Evolutionary conservation across 192 early-diverging fungal genomes (phyloP).

Genomic region (Chytriomyces sp.): DNA sequence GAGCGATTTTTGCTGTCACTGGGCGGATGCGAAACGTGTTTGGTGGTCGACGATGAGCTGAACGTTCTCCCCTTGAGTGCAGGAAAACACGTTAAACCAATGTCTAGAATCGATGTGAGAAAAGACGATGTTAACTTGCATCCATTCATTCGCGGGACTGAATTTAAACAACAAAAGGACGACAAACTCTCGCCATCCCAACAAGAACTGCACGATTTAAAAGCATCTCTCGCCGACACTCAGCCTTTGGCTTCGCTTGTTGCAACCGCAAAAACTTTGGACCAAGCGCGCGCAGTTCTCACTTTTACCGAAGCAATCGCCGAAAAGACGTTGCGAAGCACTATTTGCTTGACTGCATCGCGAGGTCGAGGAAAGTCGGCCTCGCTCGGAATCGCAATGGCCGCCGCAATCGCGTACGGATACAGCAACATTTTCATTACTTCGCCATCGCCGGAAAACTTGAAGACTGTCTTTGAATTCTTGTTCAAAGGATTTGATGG

Average conservation of each 20-base stretch:
- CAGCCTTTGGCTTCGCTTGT: conserved; percentile 90
- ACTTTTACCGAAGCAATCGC: conserved; percentile 96
- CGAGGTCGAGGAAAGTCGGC: conserved; percentile 99
- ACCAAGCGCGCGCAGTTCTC: conserved; percentile 96
- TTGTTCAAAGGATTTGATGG: conserved; percentile 98
- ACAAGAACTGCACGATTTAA: conserved; percentile 78
- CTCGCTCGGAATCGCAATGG: conserved; percentile 90
- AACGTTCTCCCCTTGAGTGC: conserved; percentile 94
- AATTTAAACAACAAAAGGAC: conserved; percentile 28
- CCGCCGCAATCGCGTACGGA: conserved; percentile 95
- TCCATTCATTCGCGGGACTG: not conserved
- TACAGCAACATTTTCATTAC: conserved; percentile 99
- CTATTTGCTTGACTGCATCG: conserved; percentile 90
- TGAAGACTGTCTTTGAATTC: conserved; percentile 98
- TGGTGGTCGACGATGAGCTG: conserved; percentile 97
- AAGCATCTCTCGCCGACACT: conserved; percentile 87
- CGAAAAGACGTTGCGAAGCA: conserved; percentile 90
- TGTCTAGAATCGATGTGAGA: conserved; percentile 59
- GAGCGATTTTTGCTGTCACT: conserved; percentile 96
- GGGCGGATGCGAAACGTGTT: conserved; percentile 81
- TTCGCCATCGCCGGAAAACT: conserved; percentile 94
- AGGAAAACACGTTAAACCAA: conserved; percentile 91
- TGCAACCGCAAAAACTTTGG: conserved; percentile 77
- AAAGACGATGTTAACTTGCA: not conserved
- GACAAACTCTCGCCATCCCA: conserved; percentile 44